These are phyloP conservation scores for Eleusine coracana DNA, from an alignment of 176 grass and related monocot species.

Conservation along the genomic window DNA sequence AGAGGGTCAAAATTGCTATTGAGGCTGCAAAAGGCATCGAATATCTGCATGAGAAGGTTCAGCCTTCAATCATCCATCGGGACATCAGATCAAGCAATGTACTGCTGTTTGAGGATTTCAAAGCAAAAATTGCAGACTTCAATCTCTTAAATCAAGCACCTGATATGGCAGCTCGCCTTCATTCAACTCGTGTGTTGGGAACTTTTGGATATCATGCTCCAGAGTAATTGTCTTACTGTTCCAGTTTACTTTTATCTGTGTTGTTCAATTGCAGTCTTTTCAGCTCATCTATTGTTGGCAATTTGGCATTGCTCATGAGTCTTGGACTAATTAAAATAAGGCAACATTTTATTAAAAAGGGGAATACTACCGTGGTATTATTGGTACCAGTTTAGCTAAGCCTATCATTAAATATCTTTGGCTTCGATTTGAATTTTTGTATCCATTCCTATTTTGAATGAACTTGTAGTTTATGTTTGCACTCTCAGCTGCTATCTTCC, in stretches of 20 bases:
- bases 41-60: conserved; percentile 83
- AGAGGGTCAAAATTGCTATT: conserved; percentile 71
- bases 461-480: conserved; percentile 15
- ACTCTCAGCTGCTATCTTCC: neutral
- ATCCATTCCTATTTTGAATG: neutral
- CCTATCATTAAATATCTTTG: neutral
- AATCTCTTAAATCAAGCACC: conserved; percentile 80
- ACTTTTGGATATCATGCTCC: conserved; percentile 77
- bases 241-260: neutral
- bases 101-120: conserved; percentile 75
- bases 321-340: conserved; percentile 16
- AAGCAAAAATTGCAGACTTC: conserved; percentile 79
- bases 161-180: conserved; percentile 79
- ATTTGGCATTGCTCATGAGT: neutral
- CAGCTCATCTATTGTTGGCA: neutral
- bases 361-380: neutral
- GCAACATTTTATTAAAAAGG: conserved; percentile 8
- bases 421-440: conserved; percentile 1
- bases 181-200: conserved; percentile 77
- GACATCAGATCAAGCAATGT: conserved; percentile 87
- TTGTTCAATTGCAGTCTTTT: conserved; percentile 18
- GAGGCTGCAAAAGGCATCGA: conserved; percentile 78
- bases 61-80: conserved; percentile 67
- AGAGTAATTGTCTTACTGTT: conserved; percentile 50
- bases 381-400: conserved; percentile 12